Evolutionary conservation across 139 green algal species (phyloP).

Genomic region (Chlamydomonas sphaeroides): DNA sequence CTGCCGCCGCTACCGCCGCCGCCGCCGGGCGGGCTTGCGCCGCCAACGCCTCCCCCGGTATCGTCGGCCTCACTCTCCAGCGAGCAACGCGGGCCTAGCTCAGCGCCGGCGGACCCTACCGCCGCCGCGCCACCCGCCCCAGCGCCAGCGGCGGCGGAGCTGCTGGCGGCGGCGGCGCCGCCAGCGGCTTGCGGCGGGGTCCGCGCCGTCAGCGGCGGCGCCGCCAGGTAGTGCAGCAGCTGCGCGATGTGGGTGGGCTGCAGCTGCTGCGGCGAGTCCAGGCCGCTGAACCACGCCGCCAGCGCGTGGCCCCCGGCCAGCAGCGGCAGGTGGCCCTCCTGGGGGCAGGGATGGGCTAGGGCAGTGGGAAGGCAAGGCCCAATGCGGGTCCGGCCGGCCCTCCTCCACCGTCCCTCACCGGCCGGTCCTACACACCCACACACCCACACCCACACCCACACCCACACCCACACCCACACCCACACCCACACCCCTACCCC

Average conservation of each 20-base stretch:
- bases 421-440: no score
- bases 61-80: no score
- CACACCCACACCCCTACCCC: background rate
- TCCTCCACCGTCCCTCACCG: no score
- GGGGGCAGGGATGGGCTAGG: background rate
- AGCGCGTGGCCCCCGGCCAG: conserved; percentile 16
- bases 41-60: no score
- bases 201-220: no score
- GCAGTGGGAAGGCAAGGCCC: background rate
- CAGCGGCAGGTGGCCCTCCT: conserved; percentile 34
- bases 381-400: no score
- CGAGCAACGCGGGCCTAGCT: no score
- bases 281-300: conserved; percentile 5
- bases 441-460: no score
- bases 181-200: background rate
- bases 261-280: conserved; percentile 21
- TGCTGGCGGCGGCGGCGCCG: background rate
- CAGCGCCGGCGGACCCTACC: no score
- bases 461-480: background rate
- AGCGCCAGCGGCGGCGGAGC: background rate
- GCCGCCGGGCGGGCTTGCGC: no score
- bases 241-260: background rate
- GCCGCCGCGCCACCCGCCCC: no score
- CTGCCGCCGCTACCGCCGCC: no score
- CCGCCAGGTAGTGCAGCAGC: background rate